These are phyloP conservation scores for Favolaschia claudopus DNA, from an alignment of 768 basidiomycete genomes.

Conservation along the genomic window DNA sequence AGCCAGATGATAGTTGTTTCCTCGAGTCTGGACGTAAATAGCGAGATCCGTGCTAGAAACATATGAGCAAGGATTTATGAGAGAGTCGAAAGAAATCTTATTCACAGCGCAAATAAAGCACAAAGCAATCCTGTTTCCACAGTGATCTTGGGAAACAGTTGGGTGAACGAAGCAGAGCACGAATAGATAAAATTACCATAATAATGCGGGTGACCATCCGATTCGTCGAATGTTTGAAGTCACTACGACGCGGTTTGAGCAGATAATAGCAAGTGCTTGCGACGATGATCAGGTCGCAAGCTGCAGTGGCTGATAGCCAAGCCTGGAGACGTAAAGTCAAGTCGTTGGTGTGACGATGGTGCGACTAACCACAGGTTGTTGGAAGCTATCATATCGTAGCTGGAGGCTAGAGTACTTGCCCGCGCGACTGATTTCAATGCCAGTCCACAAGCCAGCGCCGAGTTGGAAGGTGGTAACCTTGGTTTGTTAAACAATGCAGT, in stretches of 20 bases:
- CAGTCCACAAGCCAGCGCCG: slow-evolving; percentile 6
- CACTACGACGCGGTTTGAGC: slow-evolving; percentile 9
- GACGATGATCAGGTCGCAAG: slow-evolving; percentile 32
- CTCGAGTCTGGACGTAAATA: slow-evolving; percentile 22
- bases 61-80: too few relatives aligned
- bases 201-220: slow-evolving; percentile 14
- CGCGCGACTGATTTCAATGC: not conserved
- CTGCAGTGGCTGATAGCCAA: slow-evolving; percentile 32
- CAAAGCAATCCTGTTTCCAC: slow-evolving; percentile 28
- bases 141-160: slow-evolving; percentile 18
- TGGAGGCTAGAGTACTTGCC: not conserved
- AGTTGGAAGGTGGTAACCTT: slow-evolving; percentile 5
- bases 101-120: slow-evolving; percentile 27
- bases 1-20: slow-evolving; percentile 28
- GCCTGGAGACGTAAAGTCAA: slow-evolving; percentile 21
- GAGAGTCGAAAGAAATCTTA: too few relatives aligned
- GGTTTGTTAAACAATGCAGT: not conserved
- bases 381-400: not conserved
- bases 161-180: not conserved
- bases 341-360: too few relatives aligned
- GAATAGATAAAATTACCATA: not conserved
- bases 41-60: slow-evolving; percentile 26
- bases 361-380: not conserved
- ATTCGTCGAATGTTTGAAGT: slow-evolving; percentile 16
- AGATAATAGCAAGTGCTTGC: slow-evolving; percentile 30